These are phyloP conservation scores for Drosera spatulata DNA, from an alignment of 179 eudicot species.

Conservation along the genomic window DNA sequence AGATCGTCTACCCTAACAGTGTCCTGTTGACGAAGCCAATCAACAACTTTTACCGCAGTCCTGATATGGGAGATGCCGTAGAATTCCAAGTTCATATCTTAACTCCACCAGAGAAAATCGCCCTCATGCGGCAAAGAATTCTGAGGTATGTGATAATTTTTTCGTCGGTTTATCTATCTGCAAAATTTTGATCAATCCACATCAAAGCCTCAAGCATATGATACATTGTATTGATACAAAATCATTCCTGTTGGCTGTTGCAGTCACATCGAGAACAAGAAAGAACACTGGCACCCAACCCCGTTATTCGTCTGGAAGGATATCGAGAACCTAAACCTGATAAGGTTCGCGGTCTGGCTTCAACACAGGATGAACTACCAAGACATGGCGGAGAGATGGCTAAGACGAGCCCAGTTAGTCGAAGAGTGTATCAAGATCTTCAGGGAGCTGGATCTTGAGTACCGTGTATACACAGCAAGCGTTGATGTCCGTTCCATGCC, in stretches of 20 bases:
- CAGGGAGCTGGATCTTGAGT: conserved; percentile 61
- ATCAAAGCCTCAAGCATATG: too few relatives aligned
- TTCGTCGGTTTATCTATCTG: too few relatives aligned
- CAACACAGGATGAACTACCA: conserved; percentile 71
- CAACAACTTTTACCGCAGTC: conserved; percentile 66
- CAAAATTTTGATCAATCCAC: too few relatives aligned
- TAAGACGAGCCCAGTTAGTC: conserved; percentile 41
- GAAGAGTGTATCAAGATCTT: conserved; percentile 58
- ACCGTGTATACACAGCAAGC: conserved; percentile 37
- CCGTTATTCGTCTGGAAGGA: conserved; percentile 48
- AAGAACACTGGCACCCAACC: conserved; percentile 67
- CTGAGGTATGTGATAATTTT: conserved; percentile 27
- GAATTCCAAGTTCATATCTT: conserved; percentile 53
- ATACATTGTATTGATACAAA: neutral
- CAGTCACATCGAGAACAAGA: conserved; percentile 40
- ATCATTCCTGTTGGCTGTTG: neutral
- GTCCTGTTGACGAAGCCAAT: conserved; percentile 44
- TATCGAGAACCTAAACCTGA: conserved; percentile 24
- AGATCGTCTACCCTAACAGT: conserved; percentile 50
- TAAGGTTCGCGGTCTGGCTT: conserved; percentile 51
- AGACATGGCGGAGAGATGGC: conserved; percentile 55
- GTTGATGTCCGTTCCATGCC: conserved; percentile 47
- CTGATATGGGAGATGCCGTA: conserved; percentile 77
- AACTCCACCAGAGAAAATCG: conserved; percentile 73
- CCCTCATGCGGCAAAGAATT: conserved; percentile 56